These are phyloP conservation scores for Lasiodiplodia sp. DNA, from an alignment of 2,329 filamentous ascomycete genomes.

Conservation along the genomic window DNA sequence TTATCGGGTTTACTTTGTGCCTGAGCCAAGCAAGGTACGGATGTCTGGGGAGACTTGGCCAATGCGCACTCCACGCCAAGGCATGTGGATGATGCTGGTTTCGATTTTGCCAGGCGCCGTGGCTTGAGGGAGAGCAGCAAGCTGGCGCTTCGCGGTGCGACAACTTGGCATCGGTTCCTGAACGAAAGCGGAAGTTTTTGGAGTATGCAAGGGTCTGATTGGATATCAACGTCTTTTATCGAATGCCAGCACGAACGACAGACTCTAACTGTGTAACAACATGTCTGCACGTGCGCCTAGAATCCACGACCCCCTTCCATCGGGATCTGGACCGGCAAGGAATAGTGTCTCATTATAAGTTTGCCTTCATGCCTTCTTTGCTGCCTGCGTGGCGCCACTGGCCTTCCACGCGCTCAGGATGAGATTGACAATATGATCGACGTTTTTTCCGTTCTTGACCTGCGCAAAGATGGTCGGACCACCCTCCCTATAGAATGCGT, in stretches of 20 bases:
- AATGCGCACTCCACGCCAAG: conserved; percentile 11
- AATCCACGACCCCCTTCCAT: neutral
- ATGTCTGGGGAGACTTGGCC: conserved; percentile 1
- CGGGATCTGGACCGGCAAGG: neutral
- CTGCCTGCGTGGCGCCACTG: conserved; percentile 70
- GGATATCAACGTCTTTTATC: neutral
- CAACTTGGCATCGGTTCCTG: neutral
- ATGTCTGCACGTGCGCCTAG: neutral
- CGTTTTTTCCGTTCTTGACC: conserved; percentile 89
- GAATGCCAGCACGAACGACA: neutral
- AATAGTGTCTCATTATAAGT: neutral
- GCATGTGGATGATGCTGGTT: neutral
- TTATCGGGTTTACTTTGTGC: conserved; percentile 5
- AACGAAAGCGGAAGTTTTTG: neutral
- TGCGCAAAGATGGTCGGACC: conserved; percentile 95
- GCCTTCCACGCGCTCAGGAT: conserved; percentile 92
- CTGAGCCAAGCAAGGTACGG: conserved; percentile 10
- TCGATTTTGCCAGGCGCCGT: conserved; percentile 3
- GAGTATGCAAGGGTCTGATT: conserved; percentile 8
- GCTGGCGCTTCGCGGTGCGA: neutral
- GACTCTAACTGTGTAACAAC: neutral
- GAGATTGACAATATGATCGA: conserved; percentile 86
- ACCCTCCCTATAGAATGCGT: conserved; percentile 68
- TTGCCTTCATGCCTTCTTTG: conserved; percentile 27
- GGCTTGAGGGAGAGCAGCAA: neutral